Evolutionary conservation across 768 basidiomycete genomes (phyloP), one percentile per base, ranked within the genome.

Genomic region (Paxillus rubicundulus): DNA sequence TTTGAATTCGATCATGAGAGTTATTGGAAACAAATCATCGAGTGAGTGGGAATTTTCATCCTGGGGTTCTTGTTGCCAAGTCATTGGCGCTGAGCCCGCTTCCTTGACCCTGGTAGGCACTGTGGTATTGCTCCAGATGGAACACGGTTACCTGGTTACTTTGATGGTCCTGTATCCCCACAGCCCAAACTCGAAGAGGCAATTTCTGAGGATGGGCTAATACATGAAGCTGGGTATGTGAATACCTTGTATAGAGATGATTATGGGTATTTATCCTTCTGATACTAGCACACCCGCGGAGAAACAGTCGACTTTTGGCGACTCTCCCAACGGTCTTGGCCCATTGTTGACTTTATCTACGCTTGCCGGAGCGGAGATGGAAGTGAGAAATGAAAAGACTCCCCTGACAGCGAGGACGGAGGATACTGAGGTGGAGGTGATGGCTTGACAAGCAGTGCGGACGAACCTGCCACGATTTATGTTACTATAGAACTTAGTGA

Each of bases 11-110:
- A 92, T 52, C 77, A 81, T 13, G 74, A 80, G 33, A 78, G 72
- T 34, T 92, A 93, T 65, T 94, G 92, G 92, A 77, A 85, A 53
- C 85, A 87, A 60, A 76, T 93, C 21, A 76, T 88, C 38, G 70
- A 78, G 87, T 89, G 71, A 54, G 79, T 73, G 3, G n/a, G 24
- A 5, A 0, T 7, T 9, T 27, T 42, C 34, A 2, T 8, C 42
- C 33, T 5, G 4, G 9, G 33, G 41, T 13, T 20, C 13, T 12
- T 2, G 30, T 33, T 33, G 33, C 12, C 33, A 9, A 14, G 10
- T 33, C 5, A 12, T 12, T 30, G 33, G 33, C 33, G 8, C 6
- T 8, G 14, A 41, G 43, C 14, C 9, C 48, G 43, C 14, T 42
- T 51, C 46, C 4, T 32, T 47, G 16, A 17, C 2, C 10, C 42